These are phyloP conservation scores for Adansonia gregorii DNA, from an alignment of 441 rosid genomes.

Conservation along the genomic window DNA sequence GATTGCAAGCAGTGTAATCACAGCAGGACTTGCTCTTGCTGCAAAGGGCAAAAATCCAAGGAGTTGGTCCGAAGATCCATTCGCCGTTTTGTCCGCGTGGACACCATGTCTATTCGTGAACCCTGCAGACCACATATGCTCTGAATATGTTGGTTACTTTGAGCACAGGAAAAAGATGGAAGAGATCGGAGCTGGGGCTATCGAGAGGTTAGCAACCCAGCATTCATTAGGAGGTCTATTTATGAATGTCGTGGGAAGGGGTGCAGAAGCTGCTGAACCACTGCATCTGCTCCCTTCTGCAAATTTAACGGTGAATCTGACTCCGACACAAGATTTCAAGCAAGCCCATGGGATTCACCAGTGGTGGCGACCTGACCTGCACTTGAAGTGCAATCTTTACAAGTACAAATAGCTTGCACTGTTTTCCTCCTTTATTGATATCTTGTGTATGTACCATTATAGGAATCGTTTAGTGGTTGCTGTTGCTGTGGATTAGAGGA, in stretches of 20 bases:
- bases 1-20: constrained; percentile 77
- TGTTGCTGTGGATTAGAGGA: background rate
- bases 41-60: constrained; percentile 53
- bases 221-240: constrained; percentile 74
- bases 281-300: constrained; percentile 47
- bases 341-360: constrained; percentile 94
- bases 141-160: constrained; percentile 83
- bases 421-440: background rate
- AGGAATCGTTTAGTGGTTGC: background rate
- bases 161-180: constrained; percentile 92
- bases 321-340: constrained; percentile 52
- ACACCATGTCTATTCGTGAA: constrained; percentile 66
- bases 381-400: constrained; percentile 58
- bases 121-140: constrained; percentile 68
- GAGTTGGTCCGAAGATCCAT: constrained; percentile 46
- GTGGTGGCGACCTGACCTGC: constrained; percentile 84
- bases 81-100: constrained; percentile 65
- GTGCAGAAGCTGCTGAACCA: constrained; percentile 66
- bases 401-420: constrained; percentile 45
- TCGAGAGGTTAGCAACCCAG: constrained; percentile 71
- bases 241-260: constrained; percentile 63
- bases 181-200: constrained; percentile 75
- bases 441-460: background rate
- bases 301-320: constrained; percentile 53
- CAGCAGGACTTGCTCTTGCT: constrained; percentile 86